Evolutionary conservation across 1,284 basidiomycete genomes (phyloP), one percentile per base, ranked within the genome.

Genomic region (Apiotrichum mycotoxinovorans): DNA sequence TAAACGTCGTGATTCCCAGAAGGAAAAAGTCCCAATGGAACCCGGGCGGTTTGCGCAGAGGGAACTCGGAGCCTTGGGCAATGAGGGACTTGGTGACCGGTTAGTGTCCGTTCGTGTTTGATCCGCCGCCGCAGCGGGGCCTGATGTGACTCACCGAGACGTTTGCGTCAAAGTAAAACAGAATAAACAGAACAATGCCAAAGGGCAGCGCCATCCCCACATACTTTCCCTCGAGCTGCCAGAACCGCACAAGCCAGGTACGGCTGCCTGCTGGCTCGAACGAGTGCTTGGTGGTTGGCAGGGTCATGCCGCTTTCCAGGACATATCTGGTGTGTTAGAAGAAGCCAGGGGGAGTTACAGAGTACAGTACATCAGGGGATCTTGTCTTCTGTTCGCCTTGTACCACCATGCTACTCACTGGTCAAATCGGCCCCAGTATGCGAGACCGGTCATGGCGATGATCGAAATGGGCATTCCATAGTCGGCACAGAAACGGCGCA

Each of bases 21-120:
- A 91, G 72, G 62, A 89, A 76, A 66, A 86, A 80, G 68, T 88
- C 87, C 87, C 80, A 93, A 68, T 97, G 92, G 72, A 97, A 97
- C 0, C 91, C 94, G 0, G 93, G 87, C 1, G 94, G 93, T 67
- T 95, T 94, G 26, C 84, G 83, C 4, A 98, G 81, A 0, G 94
- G 93, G 69, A 92, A 97, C 60, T 89, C 85, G 2, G 90, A 85
- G 1, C 90, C 88, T 78, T 98, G 94, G 0, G 94, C 92, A 80
- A 97, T 97, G 40, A 98, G 78, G 10, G 87, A 90, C 88, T 89
- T 68, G n/a, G n/a, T 14, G 27, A 30, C 5, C 12, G n/a, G 30
- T 33, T 23, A 42, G 40, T n/a, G 4, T 18, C 14, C 14, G 17
- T 15, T 15, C 35, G 7, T 48, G 46, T 1, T 37, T 20, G 34